Percentiles rank a stretch among this genome's conserved stretches.
Conservation (phyloP, 768 basidiomycete genomes). For the Lentinula detonsa region DNA sequence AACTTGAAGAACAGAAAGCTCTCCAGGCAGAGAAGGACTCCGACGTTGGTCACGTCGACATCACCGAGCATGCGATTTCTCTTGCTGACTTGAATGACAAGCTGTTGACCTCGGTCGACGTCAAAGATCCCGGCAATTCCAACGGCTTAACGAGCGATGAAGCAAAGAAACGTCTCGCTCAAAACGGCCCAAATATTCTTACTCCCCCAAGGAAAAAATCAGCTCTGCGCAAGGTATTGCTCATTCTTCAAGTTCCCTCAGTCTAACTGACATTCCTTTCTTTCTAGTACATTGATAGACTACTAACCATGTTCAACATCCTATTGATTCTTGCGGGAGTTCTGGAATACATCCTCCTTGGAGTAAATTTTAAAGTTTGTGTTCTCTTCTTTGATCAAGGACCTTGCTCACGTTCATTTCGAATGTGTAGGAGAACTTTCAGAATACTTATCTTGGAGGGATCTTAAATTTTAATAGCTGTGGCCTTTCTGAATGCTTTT, state of each 20-base stretch:
- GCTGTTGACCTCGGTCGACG: conserved; percentile 45
- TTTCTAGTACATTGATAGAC: conserved; percentile 54
- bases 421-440: conserved; percentile 42
- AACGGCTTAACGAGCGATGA: conserved; percentile 46
- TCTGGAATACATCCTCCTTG: conserved; percentile 60
- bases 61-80: conserved; percentile 47
- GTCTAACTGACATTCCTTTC: not conserved
- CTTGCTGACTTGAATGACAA: conserved; percentile 32
- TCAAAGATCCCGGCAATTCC: conserved; percentile 45
- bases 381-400: not conserved
- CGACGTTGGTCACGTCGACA: conserved; percentile 42
- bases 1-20: conserved; percentile 41
- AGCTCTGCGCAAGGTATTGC: conserved; percentile 51
- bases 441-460: conserved; percentile 64
- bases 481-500: conserved; percentile 63
- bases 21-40: conserved; percentile 21
- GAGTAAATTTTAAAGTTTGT: conserved; percentile 51
- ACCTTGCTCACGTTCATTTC: conserved; percentile 10
- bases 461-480: conserved; percentile 65
- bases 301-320: conserved; percentile 59
- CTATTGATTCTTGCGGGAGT: conserved; percentile 61
- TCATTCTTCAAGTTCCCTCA: conserved; percentile 8
- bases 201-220: conserved; percentile 67
- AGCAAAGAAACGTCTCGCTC: conserved; percentile 45
- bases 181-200: conserved; percentile 56